Percentiles rank a stretch among this genome's conserved stretches.
Conservation (phyloP, 2,329 filamentous ascomycete genomes). For the Diaporthe citriasiana region DNA sequence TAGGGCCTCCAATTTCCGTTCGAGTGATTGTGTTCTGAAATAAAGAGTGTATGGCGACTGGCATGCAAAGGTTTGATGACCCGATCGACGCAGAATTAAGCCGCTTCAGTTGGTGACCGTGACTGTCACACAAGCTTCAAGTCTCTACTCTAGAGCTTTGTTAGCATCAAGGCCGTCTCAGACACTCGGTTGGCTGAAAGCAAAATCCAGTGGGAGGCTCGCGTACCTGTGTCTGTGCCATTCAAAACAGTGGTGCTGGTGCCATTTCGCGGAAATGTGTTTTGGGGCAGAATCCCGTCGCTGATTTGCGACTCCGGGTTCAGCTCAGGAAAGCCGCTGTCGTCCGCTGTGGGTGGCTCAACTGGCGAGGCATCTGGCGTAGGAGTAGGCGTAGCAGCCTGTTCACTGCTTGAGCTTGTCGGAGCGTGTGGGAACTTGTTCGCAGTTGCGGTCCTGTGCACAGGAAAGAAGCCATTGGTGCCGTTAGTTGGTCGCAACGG, state of each 20-base stretch:
- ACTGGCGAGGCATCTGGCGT: background rate
- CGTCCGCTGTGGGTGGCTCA: background rate
- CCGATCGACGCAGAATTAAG: too few relatives aligned
- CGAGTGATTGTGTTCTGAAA: background rate
- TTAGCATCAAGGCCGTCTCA: too few relatives aligned
- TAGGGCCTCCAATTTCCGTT: background rate
- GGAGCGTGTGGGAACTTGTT: background rate
- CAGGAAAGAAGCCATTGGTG: constrained; percentile 9
- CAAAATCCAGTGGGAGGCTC: fast-evolving
- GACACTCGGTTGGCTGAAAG: background rate
- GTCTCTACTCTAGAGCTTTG: background rate
- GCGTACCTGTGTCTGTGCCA: background rate
- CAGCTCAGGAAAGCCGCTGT: background rate
- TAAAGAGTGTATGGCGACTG: background rate
- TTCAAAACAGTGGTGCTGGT: background rate
- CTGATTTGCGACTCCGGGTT: background rate
- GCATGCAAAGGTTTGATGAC: background rate
- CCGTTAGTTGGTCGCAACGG: background rate
- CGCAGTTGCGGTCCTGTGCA: background rate
- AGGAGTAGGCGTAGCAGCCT: background rate
- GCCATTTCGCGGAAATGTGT: background rate
- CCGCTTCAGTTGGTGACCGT: too few relatives aligned
- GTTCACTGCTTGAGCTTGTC: background rate
- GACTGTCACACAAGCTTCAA: too few relatives aligned
- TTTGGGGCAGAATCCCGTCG: background rate